Evolutionary conservation across 1,284 basidiomycete species (phyloP).

Genomic region (Sanghuangporus baumii): DNA sequence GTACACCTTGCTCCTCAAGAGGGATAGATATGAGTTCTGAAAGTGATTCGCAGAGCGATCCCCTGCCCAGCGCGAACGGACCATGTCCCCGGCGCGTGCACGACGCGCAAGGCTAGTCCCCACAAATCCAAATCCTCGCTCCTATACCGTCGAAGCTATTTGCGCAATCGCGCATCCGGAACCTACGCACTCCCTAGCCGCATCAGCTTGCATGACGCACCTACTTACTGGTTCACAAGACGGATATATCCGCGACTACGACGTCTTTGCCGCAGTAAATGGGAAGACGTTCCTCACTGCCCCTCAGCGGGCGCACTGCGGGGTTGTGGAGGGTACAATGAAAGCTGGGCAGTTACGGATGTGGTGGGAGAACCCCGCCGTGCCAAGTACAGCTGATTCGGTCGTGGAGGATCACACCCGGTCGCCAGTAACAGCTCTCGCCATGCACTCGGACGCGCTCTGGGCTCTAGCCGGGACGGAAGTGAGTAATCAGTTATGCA

Average conservation of each 20-base stretch:
- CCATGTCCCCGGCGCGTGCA: slow-evolving; percentile 57
- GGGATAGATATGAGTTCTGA: slow-evolving; percentile 2
- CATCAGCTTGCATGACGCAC: slow-evolving; percentile 85
- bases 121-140: slow-evolving; percentile 34
- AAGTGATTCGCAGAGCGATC: slow-evolving; percentile 13
- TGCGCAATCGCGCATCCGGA: slow-evolving; percentile 88
- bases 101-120: slow-evolving; percentile 33
- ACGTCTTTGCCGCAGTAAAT: slow-evolving; percentile 86
- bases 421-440: slow-evolving; percentile 82
- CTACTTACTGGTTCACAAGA: slow-evolving; percentile 90
- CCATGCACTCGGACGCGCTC: slow-evolving; percentile 84
- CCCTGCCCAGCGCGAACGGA: slow-evolving; percentile 37
- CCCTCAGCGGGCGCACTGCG: slow-evolving; percentile 84
- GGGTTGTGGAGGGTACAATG: slow-evolving; percentile 87
- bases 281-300: slow-evolving; percentile 85
- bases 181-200: slow-evolving; percentile 81
- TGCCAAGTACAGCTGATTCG: slow-evolving; percentile 27
- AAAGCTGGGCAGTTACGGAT: slow-evolving; percentile 83
- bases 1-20: slow-evolving; percentile 7
- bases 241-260: slow-evolving; percentile 91
- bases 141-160: slow-evolving; percentile 88
- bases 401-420: slow-evolving; percentile 42
- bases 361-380: slow-evolving; percentile 82
- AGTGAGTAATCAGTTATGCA: slow-evolving; percentile 42
- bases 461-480: slow-evolving; percentile 86